Conservation (phyloP, 1,284 basidiomycete species). For the Volvariella surrecta region DNA sequence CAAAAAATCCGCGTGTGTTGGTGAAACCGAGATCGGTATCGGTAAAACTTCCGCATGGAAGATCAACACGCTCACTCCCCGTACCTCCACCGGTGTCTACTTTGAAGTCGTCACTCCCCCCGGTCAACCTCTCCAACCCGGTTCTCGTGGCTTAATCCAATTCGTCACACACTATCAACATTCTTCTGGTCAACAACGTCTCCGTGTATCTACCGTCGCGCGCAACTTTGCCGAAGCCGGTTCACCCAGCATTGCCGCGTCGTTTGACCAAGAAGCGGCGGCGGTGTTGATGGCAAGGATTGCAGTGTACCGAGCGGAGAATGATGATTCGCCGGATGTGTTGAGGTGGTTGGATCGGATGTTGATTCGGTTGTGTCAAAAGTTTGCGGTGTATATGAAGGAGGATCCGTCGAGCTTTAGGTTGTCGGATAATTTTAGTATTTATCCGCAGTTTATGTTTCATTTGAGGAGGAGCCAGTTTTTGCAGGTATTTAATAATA, state of each 20-base stretch:
- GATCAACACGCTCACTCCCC: constrained; percentile 86
- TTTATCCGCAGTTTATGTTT: constrained; percentile 99
- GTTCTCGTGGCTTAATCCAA: constrained; percentile 93
- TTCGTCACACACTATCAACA: constrained; percentile 99
- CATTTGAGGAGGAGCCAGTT: constrained; percentile 96
- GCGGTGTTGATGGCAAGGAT: constrained; percentile 99
- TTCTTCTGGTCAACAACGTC: constrained; percentile 86
- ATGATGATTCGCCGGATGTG: constrained; percentile 97
- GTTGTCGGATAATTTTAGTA: constrained; percentile 92
- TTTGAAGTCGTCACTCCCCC: constrained; percentile 99
- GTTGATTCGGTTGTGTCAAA: constrained; percentile 97
- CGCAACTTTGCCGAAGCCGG: constrained; percentile 97
- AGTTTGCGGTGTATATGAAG: constrained; percentile 98
- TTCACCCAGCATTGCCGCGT: constrained; percentile 86
- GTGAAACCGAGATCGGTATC: constrained; percentile 99
- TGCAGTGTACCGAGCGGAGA: constrained; percentile 99
- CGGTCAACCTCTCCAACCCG: constrained; percentile 86
- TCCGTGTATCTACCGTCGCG: constrained; percentile 95
- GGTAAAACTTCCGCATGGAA: constrained; percentile 99
- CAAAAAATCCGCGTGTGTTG: constrained; percentile 95
- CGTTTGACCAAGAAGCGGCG: constrained; percentile 97
- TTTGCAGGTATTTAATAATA: constrained; percentile 99
- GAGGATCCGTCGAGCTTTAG: constrained; percentile 96
- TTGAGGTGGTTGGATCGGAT: constrained; percentile 97
- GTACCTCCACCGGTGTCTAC: constrained; percentile 89